phyloP scores from a whole-genome alignment of 345 rosid species.

The Gossypium australe region DNA sequence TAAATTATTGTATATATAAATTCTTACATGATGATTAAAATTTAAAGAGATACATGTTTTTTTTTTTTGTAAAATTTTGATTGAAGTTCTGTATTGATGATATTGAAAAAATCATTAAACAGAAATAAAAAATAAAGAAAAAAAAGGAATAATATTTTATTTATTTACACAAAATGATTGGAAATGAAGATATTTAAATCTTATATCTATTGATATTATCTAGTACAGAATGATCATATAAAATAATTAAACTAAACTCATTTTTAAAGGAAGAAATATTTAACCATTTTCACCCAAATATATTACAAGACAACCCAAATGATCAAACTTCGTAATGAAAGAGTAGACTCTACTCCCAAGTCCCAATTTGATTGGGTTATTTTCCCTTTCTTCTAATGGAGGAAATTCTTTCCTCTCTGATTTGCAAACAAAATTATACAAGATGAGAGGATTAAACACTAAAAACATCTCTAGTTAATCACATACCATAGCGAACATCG shows the following conservation, averaged over 20 bases:
- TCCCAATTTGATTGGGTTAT: not conserved
- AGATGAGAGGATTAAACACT: not conserved
- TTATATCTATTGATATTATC: too few relatives aligned
- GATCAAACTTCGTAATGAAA: slow-evolving; percentile 4
- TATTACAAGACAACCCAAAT: slow-evolving; percentile 2
- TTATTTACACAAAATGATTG: too few relatives aligned
- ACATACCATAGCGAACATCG: slow-evolving; percentile 40
- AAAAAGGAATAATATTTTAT: too few relatives aligned
- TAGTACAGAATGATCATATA: not conserved
- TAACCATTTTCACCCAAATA: not conserved
- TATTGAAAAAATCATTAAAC: too few relatives aligned
- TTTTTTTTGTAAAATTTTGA: too few relatives aligned
- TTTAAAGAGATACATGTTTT: not conserved
- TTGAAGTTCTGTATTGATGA: too few relatives aligned
- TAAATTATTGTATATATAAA: not conserved
- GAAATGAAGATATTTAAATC: too few relatives aligned
- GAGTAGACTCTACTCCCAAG: not conserved
- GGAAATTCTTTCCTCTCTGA: not conserved
- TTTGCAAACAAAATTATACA: not conserved
- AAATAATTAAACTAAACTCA: not conserved
- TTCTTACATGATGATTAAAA: not conserved
- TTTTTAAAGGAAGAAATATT: not conserved
- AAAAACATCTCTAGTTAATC: slow-evolving; percentile 3
- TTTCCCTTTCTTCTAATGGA: not conserved
- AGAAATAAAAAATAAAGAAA: too few relatives aligned